Percentiles rank a stretch among this genome's conserved stretches.
Evolutionary conservation across 2,329 filamentous ascomycete genomes (phyloP).

Genomic region (Fusarium sp.): DNA sequence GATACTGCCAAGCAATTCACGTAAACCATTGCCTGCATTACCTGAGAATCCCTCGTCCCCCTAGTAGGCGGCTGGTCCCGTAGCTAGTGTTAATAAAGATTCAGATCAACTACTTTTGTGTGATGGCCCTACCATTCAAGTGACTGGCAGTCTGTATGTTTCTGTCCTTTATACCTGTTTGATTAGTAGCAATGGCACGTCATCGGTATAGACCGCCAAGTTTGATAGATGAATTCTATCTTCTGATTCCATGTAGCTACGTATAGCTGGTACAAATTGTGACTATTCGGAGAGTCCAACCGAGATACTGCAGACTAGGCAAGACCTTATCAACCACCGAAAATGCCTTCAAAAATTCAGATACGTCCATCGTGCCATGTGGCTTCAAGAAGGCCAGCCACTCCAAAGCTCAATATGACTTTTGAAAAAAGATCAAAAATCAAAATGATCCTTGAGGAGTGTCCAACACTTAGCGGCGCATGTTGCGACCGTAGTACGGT

Average conservation of each 20-base stretch:
- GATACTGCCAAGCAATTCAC: slow-evolving; percentile 47
- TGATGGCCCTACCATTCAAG: not conserved
- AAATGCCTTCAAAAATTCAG: slow-evolving; percentile 34
- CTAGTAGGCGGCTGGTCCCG: slow-evolving; percentile 16
- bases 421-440: slow-evolving; percentile 25
- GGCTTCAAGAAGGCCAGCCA: slow-evolving; percentile 35
- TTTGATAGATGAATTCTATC: slow-evolving; percentile 22
- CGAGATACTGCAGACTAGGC: slow-evolving; percentile 45
- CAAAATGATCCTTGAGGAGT: slow-evolving; percentile 20
- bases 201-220: not conserved
- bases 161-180: not conserved
- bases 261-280: slow-evolving; percentile 33
- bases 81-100: slow-evolving; percentile 11
- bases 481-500: slow-evolving; percentile 53
- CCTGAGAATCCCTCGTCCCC: slow-evolving; percentile 56
- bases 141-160: not conserved
- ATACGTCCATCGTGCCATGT: slow-evolving; percentile 30
- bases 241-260: slow-evolving; percentile 38
- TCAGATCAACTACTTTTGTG: not conserved
- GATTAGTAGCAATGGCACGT: not conserved
- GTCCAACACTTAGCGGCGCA: slow-evolving; percentile 29
- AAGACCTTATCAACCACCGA: slow-evolving; percentile 32
- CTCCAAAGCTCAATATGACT: slow-evolving; percentile 38
- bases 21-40: slow-evolving; percentile 62
- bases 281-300: slow-evolving; percentile 40